Evolutionary conservation across 1,284 basidiomycete species (phyloP).

Genomic region (Ustilago crameri): DNA sequence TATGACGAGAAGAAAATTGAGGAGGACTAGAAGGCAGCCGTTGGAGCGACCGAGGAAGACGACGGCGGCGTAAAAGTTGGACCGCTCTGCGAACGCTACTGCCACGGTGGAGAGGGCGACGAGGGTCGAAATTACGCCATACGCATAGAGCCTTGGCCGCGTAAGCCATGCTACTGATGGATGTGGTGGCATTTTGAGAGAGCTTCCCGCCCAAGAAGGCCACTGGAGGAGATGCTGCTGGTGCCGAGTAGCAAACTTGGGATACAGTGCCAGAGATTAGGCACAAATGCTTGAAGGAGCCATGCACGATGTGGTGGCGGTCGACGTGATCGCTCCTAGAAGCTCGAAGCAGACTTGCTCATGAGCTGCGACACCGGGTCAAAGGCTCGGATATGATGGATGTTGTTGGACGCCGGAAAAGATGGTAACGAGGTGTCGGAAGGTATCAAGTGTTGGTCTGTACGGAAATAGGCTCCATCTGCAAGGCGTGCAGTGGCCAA

Average conservation of each 20-base stretch:
- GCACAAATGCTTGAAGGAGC: conserved; percentile 3
- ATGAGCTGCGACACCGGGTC: not conserved
- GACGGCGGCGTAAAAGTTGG: conserved; percentile 92
- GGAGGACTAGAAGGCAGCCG: conserved; percentile 74
- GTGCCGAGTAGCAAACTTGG: not conserved
- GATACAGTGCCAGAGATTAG: conserved; percentile 10
- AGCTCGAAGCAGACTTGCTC: not conserved
- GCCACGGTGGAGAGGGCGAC: conserved; percentile 47
- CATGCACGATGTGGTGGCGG: conserved; percentile 12
- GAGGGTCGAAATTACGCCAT: conserved; percentile 50
- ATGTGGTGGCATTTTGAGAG: conserved; percentile 23
- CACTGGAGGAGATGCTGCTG: too few species aligned
- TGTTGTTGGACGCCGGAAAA: not conserved
- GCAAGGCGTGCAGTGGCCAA: not conserved
- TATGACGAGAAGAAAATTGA: conserved; percentile 87
- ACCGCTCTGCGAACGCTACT: conserved; percentile 83
- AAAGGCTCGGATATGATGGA: not conserved
- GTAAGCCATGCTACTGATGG: conserved; percentile 36
- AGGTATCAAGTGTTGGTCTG: conserved; percentile 28
- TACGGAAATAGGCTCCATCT: conserved; percentile 5
- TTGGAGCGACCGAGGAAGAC: conserved; percentile 93
- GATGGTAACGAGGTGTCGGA: not conserved
- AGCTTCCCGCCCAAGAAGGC: too few species aligned
- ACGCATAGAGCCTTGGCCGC: conserved; percentile 45
- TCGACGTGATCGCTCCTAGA: not conserved